phyloP scores from a whole-genome alignment of 2,329 filamentous ascomycete species.

The Microascus cirrosus region DNA sequence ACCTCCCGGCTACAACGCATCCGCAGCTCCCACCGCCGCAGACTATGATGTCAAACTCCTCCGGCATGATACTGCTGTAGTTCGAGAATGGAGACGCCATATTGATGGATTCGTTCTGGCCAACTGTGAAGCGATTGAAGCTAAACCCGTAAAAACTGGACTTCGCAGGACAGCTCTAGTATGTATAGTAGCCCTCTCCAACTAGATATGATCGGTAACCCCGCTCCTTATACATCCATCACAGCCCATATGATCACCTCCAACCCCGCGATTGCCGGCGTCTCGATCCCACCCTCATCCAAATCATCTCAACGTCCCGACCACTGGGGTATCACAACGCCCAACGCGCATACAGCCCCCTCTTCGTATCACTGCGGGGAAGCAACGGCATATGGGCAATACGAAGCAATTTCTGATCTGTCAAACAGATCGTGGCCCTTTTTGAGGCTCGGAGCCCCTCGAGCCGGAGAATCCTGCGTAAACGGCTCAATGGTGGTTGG shows the following conservation, averaged over 20 bases:
- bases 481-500: background rate
- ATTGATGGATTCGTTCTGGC: background rate
- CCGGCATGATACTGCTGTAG: constrained; percentile 39
- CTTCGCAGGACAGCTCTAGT: background rate
- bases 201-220: background rate
- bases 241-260: background rate
- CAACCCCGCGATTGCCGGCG: background rate
- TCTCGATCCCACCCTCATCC: background rate
- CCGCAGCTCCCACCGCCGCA: constrained; percentile 62
- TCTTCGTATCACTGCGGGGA: background rate
- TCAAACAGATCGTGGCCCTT: background rate
- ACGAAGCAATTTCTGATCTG: background rate
- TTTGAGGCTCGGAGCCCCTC: background rate
- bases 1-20: constrained; percentile 47
- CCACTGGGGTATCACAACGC: background rate
- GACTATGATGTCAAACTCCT: constrained; percentile 74
- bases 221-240: background rate
- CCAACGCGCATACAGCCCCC: background rate
- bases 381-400: background rate
- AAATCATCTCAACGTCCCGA: background rate
- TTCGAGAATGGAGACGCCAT: constrained; percentile 4
- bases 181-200: background rate
- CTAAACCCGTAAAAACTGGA: background rate
- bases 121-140: background rate
- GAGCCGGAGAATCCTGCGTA: background rate